Conservation (phyloP, 1,284 basidiomycete genomes). For the Tilletia walkeri region DNA sequence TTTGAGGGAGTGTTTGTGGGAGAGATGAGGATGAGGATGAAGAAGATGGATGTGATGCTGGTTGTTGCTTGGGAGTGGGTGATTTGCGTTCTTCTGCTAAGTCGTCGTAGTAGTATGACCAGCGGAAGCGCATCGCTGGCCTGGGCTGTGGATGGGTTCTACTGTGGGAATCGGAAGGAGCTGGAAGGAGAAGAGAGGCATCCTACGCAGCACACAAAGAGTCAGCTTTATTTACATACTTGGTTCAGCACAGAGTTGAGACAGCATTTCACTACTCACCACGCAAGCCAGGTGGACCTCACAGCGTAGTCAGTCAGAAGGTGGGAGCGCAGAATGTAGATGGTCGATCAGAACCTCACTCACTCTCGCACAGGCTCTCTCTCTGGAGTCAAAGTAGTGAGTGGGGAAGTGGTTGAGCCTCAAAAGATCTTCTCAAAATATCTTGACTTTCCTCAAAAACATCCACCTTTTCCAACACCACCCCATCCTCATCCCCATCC, state of each 20-base stretch:
- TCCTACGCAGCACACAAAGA: neutral
- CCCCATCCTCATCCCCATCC: neutral
- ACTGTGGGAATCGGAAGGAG: no score
- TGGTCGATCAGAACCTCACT: neutral
- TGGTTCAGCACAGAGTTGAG: no score
- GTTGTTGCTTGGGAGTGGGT: neutral
- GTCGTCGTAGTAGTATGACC: conserved; percentile 17
- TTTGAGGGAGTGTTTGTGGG: neutral
- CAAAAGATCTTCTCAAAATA: neutral
- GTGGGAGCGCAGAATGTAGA: neutral
- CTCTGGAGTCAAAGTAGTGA: no score
- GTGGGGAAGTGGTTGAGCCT: no score
- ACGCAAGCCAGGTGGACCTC: no score
- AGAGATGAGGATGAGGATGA: neutral
- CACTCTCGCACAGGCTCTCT: no score
- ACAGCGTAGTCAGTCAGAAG: no score
- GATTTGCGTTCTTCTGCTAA: neutral
- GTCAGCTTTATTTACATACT: no score
- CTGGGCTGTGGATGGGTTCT: no score
- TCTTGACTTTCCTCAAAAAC: neutral
- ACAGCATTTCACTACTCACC: no score
- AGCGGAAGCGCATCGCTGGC: conserved; percentile 8
- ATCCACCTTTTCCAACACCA: neutral
- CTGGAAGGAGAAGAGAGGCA: no score
- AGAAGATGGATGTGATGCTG: neutral